Evolutionary conservation across 2,329 filamentous ascomycete species (phyloP).

Genomic region (Elsinoe australis): DNA sequence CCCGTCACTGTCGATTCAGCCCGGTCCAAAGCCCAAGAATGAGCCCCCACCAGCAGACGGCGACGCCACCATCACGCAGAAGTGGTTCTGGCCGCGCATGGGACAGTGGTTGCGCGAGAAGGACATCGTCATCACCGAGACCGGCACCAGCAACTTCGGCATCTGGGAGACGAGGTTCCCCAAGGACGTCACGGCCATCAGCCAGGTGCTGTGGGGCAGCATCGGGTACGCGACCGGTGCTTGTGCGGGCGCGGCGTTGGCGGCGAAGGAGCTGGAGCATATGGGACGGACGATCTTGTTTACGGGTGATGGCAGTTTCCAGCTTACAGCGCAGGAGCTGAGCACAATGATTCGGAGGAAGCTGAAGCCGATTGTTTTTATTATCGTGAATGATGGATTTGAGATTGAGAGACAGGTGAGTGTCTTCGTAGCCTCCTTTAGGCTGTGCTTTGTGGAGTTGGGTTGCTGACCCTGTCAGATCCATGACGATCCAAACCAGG

Average conservation of each 20-base stretch:
- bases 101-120: slow-evolving; percentile 62
- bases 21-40: slow-evolving; percentile 35
- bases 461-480: slow-evolving; percentile 35
- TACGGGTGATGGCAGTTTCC: slow-evolving; percentile 82
- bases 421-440: too few relatives aligned
- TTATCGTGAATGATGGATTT: slow-evolving; percentile 82
- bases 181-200: slow-evolving; percentile 66
- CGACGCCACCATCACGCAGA: slow-evolving; percentile 53
- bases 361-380: slow-evolving; percentile 71
- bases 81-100: slow-evolving; percentile 69
- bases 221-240: slow-evolving; percentile 60
- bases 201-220: slow-evolving; percentile 65
- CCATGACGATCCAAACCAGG: slow-evolving; percentile 17
- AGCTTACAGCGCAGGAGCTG: slow-evolving; percentile 76
- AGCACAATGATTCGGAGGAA: slow-evolving; percentile 73
- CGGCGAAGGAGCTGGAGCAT: slow-evolving; percentile 37
- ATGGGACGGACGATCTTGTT: slow-evolving; percentile 64
- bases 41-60: slow-evolving; percentile 23
- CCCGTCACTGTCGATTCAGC: slow-evolving; percentile 48
- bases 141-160: slow-evolving; percentile 80
- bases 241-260: slow-evolving; percentile 63
- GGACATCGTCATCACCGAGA: slow-evolving; percentile 79
- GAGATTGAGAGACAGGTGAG: slow-evolving; percentile 87
- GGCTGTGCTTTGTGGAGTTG: too few relatives aligned
- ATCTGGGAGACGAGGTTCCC: slow-evolving; percentile 82